A percentile compares a stretch with the other conserved stretches of the same genome.
Evolutionary conservation across 1,139 yeast genomes (phyloP).

Genomic region (Candida sanyaensis): DNA sequence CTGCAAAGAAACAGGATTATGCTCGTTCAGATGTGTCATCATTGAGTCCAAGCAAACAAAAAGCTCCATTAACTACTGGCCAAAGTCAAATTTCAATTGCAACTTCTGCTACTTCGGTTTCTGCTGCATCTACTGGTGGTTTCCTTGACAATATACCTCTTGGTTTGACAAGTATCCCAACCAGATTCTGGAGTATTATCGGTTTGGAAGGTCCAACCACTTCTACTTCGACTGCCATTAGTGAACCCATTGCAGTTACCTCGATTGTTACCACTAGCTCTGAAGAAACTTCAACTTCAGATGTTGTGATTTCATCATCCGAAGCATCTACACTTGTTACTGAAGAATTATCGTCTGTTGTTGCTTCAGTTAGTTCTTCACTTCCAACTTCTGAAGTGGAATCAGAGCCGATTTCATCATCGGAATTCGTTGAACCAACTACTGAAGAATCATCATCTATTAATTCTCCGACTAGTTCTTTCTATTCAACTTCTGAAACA

Average conservation of each 20-base stretch:
- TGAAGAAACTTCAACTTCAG: neutral
- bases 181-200: constrained; percentile 1
- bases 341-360: neutral
- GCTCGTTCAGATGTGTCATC: neutral
- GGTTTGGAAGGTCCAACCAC: neutral
- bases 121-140: neutral
- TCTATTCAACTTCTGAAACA: neutral
- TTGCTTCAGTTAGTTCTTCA: neutral
- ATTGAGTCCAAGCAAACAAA: neutral
- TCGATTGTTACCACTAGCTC: neutral
- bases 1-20: neutral
- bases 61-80: neutral
- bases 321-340: neutral
- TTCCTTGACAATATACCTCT: neutral
- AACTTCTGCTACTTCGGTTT: neutral
- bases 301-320: neutral
- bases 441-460: neutral
- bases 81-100: neutral
- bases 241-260: neutral
- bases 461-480: no score
- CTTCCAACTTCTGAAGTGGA: neutral
- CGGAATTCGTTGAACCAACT: neutral
- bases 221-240: neutral
- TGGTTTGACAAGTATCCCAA: constrained; percentile 1
- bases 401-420: no score